Evolutionary conservation across 148 eudicot species (phyloP).

Genomic region (Chenopodium berlandieri): DNA sequence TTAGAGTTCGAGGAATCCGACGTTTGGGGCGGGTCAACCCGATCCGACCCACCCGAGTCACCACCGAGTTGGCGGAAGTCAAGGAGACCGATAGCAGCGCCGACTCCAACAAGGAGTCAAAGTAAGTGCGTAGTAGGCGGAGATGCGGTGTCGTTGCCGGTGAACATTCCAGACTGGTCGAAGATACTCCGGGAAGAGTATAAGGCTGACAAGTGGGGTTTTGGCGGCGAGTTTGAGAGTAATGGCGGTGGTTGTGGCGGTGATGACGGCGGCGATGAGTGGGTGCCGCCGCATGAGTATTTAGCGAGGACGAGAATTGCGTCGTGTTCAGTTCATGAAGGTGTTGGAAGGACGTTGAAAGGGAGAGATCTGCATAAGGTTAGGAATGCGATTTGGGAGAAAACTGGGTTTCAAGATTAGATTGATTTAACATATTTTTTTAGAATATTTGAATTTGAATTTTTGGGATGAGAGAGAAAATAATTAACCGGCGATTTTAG

Average conservation of each 20-base stretch:
- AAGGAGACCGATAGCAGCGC: neutral
- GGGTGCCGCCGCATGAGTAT: slow-evolving; percentile 75
- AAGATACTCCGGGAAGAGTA: slow-evolving; percentile 53
- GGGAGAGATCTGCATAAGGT: slow-evolving; percentile 80
- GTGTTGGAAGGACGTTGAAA: slow-evolving; percentile 64
- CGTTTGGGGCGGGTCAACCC: slow-evolving; percentile 37
- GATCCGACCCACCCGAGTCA: slow-evolving; percentile 31
- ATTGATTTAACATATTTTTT: neutral
- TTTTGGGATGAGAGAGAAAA: neutral
- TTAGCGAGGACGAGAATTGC: slow-evolving; percentile 58
- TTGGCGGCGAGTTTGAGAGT: slow-evolving; percentile 5
- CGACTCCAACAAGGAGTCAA: neutral
- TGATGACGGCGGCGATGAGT: slow-evolving; percentile 31
- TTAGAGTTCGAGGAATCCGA: slow-evolving; percentile 54
- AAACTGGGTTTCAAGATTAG: slow-evolving; percentile 69
- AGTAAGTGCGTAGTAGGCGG: neutral
- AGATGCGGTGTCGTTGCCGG: slow-evolving; percentile 47
- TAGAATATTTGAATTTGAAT: neutral
- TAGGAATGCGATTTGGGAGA: slow-evolving; percentile 77
- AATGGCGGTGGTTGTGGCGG: slow-evolving; percentile 31
- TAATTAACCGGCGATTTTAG: neutral
- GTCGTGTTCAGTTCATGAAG: slow-evolving; percentile 66
- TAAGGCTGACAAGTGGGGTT: slow-evolving; percentile 12
- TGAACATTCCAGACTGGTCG: slow-evolving; percentile 67
- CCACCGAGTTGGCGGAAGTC: slow-evolving; percentile 14